Percentiles rank a stretch among this genome's conserved stretches.
phyloP scores from a whole-genome alignment of 139 green algal species.

The Nannochloris sp. region DNA sequence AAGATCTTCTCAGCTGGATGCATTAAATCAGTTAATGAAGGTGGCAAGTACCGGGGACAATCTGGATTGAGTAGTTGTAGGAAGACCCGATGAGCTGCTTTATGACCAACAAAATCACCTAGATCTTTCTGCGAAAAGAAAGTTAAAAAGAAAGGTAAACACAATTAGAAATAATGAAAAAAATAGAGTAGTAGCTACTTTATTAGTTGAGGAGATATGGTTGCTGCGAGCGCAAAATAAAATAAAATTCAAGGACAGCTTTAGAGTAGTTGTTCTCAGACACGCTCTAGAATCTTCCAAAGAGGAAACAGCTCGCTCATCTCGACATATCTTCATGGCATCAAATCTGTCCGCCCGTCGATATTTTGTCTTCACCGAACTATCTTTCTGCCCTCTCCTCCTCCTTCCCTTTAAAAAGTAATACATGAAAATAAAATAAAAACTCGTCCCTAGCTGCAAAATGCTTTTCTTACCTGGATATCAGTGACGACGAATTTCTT shows the following conservation, averaged over 20 bases:
- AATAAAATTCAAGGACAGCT: background rate
- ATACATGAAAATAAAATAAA: background rate
- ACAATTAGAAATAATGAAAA: background rate
- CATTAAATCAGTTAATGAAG: constrained; percentile 39
- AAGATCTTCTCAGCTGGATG: constrained; percentile 31
- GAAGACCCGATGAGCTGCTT: constrained; percentile 45
- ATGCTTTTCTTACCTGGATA: constrained; percentile 36
- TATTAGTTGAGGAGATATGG: background rate
- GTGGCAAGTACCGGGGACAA: constrained; percentile 54
- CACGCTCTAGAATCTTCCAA: constrained; percentile 16
- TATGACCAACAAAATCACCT: constrained; percentile 36
- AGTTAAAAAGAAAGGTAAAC: background rate
- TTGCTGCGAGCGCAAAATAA: background rate
- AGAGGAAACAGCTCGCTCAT: constrained; percentile 16
- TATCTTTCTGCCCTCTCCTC: too few relatives aligned
- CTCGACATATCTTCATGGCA: constrained; percentile 64
- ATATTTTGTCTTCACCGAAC: constrained; percentile 55
- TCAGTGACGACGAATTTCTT: constrained; percentile 64
- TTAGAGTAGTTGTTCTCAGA: constrained; percentile 28
- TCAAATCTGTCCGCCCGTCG: constrained; percentile 71
- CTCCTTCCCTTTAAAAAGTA: background rate
- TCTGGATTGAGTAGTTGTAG: constrained; percentile 66
- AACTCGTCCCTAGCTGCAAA: background rate
- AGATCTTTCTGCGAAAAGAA: constrained; percentile 51
- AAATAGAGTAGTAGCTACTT: background rate